Percentiles rank a stretch among this genome's conserved stretches.
Conservation (phyloP, 2,329 filamentous ascomycete species). For the Lasiodiplodia sp. region DNA sequence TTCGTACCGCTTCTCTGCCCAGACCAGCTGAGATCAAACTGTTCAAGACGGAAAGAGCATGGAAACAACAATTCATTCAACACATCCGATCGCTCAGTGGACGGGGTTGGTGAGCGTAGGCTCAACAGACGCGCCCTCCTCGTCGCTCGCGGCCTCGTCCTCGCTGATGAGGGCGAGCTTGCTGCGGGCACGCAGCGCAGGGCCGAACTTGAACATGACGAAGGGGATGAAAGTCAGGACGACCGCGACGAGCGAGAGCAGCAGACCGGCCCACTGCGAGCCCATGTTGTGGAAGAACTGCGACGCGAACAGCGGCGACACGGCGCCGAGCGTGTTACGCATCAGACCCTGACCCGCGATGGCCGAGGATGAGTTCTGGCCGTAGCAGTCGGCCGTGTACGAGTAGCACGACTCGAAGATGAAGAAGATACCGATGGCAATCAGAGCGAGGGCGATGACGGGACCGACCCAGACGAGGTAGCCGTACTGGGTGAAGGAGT, state of each 20-base stretch:
- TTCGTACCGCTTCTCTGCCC: background rate
- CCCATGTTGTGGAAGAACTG: slow-evolving; percentile 63
- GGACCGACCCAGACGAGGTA: slow-evolving; percentile 59
- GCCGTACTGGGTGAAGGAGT: slow-evolving; percentile 62
- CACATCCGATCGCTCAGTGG: slow-evolving; percentile 2
- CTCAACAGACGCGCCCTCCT: slow-evolving; percentile 4
- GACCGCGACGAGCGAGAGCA: slow-evolving; percentile 57
- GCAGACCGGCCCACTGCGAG: slow-evolving; percentile 60
- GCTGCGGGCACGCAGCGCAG: slow-evolving; percentile 47
- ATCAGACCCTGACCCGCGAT: slow-evolving; percentile 62
- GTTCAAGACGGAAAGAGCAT: slow-evolving; percentile 16
- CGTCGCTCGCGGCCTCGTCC: slow-evolving; percentile 12
- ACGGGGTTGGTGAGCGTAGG: slow-evolving; percentile 1
- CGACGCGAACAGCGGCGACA: slow-evolving; percentile 60
- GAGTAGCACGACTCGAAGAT: slow-evolving; percentile 56
- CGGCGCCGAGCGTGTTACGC: slow-evolving; percentile 61
- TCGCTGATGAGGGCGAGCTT: slow-evolving; percentile 44
- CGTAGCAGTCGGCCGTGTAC: slow-evolving; percentile 63
- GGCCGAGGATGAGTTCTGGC: slow-evolving; percentile 52
- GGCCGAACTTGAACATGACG: slow-evolving; percentile 54
- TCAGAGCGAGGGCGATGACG: slow-evolving; percentile 57
- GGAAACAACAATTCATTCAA: slow-evolving; percentile 5
- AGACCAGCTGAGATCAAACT: slow-evolving; percentile 18
- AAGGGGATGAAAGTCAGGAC: slow-evolving; percentile 53
- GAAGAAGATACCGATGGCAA: slow-evolving; percentile 63